Base-by-base conservation (phyloP, 371 early-diverging fungal genomes). In the Apophysomyces trapeziformis region DNA sequence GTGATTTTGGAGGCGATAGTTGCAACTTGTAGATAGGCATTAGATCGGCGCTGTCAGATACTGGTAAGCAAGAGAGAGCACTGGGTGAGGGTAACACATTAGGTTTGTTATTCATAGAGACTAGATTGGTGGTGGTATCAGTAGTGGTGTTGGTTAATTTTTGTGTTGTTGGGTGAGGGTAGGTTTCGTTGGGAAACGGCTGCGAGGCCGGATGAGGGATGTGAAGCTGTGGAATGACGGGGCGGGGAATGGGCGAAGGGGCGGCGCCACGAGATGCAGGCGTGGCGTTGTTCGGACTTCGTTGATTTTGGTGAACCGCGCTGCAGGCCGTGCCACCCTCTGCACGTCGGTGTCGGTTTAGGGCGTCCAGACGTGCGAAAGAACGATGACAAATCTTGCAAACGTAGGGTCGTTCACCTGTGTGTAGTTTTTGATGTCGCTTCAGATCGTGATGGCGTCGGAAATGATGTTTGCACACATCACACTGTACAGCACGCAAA, bases 291-390 rank as follows among this genome's bases (percentile, higher is more conserved):
- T 13, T 45, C 38, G 18, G 72, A 39, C 21, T 50, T 35, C 39
- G 60, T 44, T 26, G 46, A 61, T 43, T 41, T 58, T 67, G 65
- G 18, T 16, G 62, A 39, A 65, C 21, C 61, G 69, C 63, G 36
- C 61, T 65, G 72, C 87, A 87, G 38, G 85, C 82, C 36, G 81
- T 80, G 57, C 84, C 83, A 68, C 85, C 81, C 65, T 90, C 91
- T 4, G 88, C 81, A 37, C 89, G 86, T 68, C 82, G 80, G 64
- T 91, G 92, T 11, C 92, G 75, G 73, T 88, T 89, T n/a, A 91
- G 71, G 12, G 90, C 91, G 67, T 91, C 90, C 38, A 88, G 66
- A 11, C 92, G 78, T 35, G 89, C 83, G 76, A 91, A 91, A 14
- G 85, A 74, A 45, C 89, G 72, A 6, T 75, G 72, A 66, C 92